Evolutionary conservation across 345 rosid genomes (phyloP).

Genomic region (Isatis tinctoria): DNA sequence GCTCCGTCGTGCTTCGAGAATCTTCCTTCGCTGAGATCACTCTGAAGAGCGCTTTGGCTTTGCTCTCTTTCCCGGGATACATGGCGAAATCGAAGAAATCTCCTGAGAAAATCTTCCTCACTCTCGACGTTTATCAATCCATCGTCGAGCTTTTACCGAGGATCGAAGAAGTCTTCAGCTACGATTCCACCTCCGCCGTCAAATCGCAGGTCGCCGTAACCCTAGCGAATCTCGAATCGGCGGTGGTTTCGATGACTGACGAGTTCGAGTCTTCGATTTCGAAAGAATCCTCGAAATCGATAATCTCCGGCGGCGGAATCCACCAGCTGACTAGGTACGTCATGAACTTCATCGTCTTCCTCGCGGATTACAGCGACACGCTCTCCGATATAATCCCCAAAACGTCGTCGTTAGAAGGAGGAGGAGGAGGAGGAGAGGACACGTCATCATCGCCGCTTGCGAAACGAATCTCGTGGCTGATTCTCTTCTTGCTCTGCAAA

Average conservation of each 20-base stretch:
- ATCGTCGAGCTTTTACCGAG: constrained; percentile 45
- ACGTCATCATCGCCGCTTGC: constrained; percentile 26
- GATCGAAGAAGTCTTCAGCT: constrained; percentile 49
- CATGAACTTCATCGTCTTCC: constrained; percentile 57
- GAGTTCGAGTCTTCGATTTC: constrained; percentile 60
- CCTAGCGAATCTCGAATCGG: constrained; percentile 43
- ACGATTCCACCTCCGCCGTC: constrained; percentile 41
- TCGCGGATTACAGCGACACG: constrained; percentile 52
- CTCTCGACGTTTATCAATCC: constrained; percentile 59
- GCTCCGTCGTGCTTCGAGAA: constrained; percentile 36
- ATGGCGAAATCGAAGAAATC: constrained; percentile 52
- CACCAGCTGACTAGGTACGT: constrained; percentile 49
- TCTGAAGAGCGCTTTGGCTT: constrained; percentile 40
- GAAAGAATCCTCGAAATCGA: constrained; percentile 48
- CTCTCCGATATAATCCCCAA: constrained; percentile 38
- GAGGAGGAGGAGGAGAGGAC: neutral
- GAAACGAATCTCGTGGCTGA: constrained; percentile 52
- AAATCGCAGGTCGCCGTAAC: constrained; percentile 39
- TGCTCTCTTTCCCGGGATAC: constrained; percentile 57
- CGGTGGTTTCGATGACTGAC: constrained; percentile 40
- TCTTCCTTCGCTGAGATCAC: constrained; percentile 51
- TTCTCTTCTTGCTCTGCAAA: constrained; percentile 72
- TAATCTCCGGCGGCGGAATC: constrained; percentile 45
- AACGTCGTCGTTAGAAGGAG: constrained; percentile 36
- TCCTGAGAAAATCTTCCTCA: constrained; percentile 67